Evolutionary conservation across 139 green algal genomes (phyloP).

Genomic region (Spirogloea muscicola): DNA sequence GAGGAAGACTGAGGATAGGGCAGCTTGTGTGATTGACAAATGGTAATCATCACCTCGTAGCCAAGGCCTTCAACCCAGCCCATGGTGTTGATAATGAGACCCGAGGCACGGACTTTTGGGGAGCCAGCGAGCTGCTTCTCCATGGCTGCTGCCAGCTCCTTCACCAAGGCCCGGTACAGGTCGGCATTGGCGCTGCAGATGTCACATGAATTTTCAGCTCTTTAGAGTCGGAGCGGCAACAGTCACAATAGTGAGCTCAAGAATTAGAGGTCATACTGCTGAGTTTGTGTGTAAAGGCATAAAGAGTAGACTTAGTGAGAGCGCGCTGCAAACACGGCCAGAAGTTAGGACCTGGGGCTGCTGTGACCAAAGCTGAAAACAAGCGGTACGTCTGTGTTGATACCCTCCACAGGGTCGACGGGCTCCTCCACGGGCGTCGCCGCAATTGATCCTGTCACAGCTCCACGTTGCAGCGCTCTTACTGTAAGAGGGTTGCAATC

Average conservation of each 20-base stretch:
- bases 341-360: slow-evolving; percentile 9
- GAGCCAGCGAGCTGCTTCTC: slow-evolving; percentile 52
- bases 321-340: not conserved
- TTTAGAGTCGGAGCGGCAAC: not conserved
- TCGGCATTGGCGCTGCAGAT: slow-evolving; percentile 44
- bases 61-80: slow-evolving; percentile 86
- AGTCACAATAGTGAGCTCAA: not conserved
- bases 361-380: slow-evolving; percentile 81
- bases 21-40: no score
- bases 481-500: no score
- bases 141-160: slow-evolving; percentile 69
- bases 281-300: not conserved
- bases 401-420: slow-evolving; percentile 70
- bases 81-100: slow-evolving; percentile 89
- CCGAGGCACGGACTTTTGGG: slow-evolving; percentile 54
- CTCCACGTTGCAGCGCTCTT: no score
- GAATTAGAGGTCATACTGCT: not conserved
- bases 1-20: no score
- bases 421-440: slow-evolving; percentile 76
- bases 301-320: not conserved
- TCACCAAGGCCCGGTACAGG: slow-evolving; percentile 73
- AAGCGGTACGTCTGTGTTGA: slow-evolving; percentile 52
- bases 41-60: no score
- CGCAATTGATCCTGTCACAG: slow-evolving; percentile 75
- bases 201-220: not conserved